These are phyloP conservation scores for Neonothopanus nambi DNA, from an alignment of 1,284 basidiomycete species.

Conservation along the genomic window DNA sequence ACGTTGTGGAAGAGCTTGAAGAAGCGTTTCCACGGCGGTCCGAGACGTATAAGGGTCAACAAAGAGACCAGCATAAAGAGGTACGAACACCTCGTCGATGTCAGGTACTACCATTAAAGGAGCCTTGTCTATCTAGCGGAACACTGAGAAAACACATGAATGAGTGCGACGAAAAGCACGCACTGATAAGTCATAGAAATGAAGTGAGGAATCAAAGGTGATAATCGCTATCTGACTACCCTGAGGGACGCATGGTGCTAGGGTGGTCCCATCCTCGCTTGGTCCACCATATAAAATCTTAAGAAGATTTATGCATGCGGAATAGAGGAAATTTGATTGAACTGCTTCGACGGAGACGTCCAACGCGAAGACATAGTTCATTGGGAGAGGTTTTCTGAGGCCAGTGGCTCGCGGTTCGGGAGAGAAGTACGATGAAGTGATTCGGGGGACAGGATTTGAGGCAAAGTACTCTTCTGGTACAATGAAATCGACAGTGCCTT, in stretches of 20 bases:
- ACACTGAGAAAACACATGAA: constrained; percentile 26
- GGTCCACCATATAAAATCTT: constrained; percentile 68
- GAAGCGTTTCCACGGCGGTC: constrained; percentile 64
- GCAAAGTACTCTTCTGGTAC: constrained; percentile 92
- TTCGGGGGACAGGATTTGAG: constrained; percentile 56
- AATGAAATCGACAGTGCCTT: constrained; percentile 91
- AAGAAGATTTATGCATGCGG: constrained; percentile 68
- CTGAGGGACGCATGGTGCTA: constrained; percentile 53
- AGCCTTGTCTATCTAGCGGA: constrained; percentile 57
- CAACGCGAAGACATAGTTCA: constrained; percentile 86
- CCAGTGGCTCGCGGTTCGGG: constrained; percentile 46
- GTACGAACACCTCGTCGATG: constrained; percentile 90
- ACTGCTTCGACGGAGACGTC: constrained; percentile 82
- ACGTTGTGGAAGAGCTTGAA: constrained; percentile 69
- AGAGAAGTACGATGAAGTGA: constrained; percentile 55
- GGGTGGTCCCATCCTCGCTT: constrained; percentile 39
- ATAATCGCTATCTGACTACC: constrained; percentile 72
- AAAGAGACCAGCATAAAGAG: constrained; percentile 76
- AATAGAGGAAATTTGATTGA: constrained; percentile 72
- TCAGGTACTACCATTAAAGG: constrained; percentile 88
- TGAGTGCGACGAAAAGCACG: constrained; percentile 32
- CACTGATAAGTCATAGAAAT: constrained; percentile 91
- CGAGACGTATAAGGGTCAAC: constrained; percentile 75
- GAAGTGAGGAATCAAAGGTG: constrained; percentile 82
- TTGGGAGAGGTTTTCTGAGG: constrained; percentile 60